phyloP scores from a whole-genome alignment of 2,329 filamentous ascomycete species.

The Lasiodiplodia citricola region DNA sequence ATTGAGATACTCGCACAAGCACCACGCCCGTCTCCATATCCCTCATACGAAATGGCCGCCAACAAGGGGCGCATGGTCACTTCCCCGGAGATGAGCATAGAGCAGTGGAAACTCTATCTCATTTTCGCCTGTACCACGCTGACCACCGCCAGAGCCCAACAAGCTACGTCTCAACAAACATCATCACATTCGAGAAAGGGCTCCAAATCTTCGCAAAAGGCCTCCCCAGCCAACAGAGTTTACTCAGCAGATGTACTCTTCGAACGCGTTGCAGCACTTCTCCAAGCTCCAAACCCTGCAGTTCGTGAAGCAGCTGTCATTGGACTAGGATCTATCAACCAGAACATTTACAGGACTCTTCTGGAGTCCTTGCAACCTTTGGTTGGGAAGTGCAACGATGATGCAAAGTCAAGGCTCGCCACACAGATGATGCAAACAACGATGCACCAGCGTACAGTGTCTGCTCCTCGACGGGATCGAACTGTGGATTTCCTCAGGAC shows the following conservation, averaged over 20 bases:
- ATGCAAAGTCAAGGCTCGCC: conserved; percentile 77
- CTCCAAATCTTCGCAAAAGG: conserved; percentile 71
- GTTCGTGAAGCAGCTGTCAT: conserved; percentile 90
- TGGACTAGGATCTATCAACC: conserved; percentile 92
- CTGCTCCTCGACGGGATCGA: conserved; percentile 78
- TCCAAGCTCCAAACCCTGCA: conserved; percentile 78
- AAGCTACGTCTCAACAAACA: conserved; percentile 61
- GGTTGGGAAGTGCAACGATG: conserved; percentile 84
- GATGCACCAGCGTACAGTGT: conserved; percentile 79
- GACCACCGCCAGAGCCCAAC: conserved; percentile 75
- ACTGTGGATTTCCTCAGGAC: conserved; percentile 87
- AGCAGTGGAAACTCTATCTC: conserved; percentile 97
- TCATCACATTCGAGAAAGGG: conserved; percentile 81
- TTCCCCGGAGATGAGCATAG: conserved; percentile 85
- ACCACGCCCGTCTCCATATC: conserved; percentile 52
- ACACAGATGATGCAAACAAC: conserved; percentile 36
- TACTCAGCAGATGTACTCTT: conserved; percentile 89
- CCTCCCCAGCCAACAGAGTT: conserved; percentile 70
- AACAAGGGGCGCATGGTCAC: conserved; percentile 64
- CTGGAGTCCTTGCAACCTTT: conserved; percentile 89
- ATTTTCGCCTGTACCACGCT: conserved; percentile 97
- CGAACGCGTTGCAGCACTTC: conserved; percentile 85
- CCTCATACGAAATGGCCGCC: conserved; percentile 67
- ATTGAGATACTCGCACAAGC: conserved; percentile 80
- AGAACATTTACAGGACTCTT: conserved; percentile 88